phyloP scores from a whole-genome alignment of 176 grass and related monocot genomes.

The Avena sativa region DNA sequence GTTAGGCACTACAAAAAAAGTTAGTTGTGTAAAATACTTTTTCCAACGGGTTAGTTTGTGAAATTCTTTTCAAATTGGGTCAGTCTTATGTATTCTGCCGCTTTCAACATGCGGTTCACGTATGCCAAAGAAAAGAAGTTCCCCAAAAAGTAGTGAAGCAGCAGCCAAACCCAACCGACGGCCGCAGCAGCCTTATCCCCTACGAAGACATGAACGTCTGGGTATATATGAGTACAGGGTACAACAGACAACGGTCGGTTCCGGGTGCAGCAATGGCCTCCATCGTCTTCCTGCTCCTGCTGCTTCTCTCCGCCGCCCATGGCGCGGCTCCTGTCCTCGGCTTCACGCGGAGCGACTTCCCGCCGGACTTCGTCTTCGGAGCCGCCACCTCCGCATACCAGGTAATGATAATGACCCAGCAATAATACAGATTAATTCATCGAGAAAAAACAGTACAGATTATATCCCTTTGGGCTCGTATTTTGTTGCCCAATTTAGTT shows the following conservation, averaged over 20 bases:
- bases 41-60: too few species aligned
- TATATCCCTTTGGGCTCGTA: background rate
- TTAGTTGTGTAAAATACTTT: too few species aligned
- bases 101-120: too few species aligned
- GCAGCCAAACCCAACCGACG: background rate
- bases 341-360: constrained; percentile 24
- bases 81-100: too few species aligned
- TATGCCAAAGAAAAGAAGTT: too few species aligned
- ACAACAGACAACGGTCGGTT: background rate
- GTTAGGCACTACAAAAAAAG: too few species aligned
- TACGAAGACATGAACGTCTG: too few species aligned
- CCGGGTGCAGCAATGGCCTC: background rate
- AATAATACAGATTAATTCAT: too few species aligned
- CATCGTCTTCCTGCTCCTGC: background rate
- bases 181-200: background rate
- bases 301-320: constrained; percentile 27
- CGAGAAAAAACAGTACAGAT: background rate
- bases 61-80: too few species aligned
- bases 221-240: background rate
- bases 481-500: background rate
- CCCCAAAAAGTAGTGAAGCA: background rate
- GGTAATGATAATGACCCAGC: background rate
- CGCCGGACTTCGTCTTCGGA: constrained; percentile 15
- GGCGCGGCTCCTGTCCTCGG: background rate
- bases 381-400: constrained; percentile 24